A percentile compares a stretch with the other conserved stretches of the same genome.
phyloP scores from a whole-genome alignment of 108 stramenopile species.

The Conticribra guillardii region DNA sequence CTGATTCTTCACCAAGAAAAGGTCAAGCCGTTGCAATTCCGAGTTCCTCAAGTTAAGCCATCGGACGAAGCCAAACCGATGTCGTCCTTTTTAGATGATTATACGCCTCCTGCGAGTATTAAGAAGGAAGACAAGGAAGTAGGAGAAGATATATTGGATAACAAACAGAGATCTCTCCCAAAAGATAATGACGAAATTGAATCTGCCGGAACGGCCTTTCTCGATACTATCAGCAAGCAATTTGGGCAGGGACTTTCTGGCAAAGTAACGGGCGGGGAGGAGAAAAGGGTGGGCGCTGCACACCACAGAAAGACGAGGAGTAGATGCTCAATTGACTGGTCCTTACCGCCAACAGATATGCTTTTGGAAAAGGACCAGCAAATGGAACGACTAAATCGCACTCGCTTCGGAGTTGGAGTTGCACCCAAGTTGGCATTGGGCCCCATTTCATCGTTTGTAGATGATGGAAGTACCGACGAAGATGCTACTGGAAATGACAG shows the following conservation, averaged over 20 bases:
- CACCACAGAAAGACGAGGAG: slow-evolving; percentile 88
- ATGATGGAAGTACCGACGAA: slow-evolving; percentile 8
- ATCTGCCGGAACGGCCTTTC: slow-evolving; percentile 76
- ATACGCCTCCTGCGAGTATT: not conserved
- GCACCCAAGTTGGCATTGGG: slow-evolving; percentile 22
- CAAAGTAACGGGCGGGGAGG: slow-evolving; percentile 62
- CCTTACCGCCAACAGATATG: slow-evolving; percentile 64
- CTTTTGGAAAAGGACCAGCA: slow-evolving; percentile 52
- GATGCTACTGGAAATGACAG: not conserved
- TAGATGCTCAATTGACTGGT: slow-evolving; percentile 86
- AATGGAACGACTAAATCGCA: slow-evolving; percentile 44
- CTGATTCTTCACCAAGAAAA: slow-evolving; percentile 43
- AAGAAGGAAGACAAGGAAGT: slow-evolving; percentile 2
- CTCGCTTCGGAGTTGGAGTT: slow-evolving; percentile 1
- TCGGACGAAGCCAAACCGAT: slow-evolving; percentile 17
- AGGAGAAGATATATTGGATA: not conserved
- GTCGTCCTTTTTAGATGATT: slow-evolving; percentile 29
- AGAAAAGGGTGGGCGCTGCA: slow-evolving; percentile 63
- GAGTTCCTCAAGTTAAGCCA: slow-evolving; percentile 62
- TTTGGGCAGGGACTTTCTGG: slow-evolving; percentile 29
- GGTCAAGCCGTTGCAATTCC: slow-evolving; percentile 65
- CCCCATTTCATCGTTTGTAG: slow-evolving; percentile 28
- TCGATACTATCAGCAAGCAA: slow-evolving; percentile 73
- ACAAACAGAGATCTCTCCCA: slow-evolving; percentile 46
- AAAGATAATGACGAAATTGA: slow-evolving; percentile 80